Evolutionary conservation across 2,329 filamentous ascomycete genomes (phyloP), one percentile per base, ranked within the genome.

Genomic region (Diaporthe destruens): DNA sequence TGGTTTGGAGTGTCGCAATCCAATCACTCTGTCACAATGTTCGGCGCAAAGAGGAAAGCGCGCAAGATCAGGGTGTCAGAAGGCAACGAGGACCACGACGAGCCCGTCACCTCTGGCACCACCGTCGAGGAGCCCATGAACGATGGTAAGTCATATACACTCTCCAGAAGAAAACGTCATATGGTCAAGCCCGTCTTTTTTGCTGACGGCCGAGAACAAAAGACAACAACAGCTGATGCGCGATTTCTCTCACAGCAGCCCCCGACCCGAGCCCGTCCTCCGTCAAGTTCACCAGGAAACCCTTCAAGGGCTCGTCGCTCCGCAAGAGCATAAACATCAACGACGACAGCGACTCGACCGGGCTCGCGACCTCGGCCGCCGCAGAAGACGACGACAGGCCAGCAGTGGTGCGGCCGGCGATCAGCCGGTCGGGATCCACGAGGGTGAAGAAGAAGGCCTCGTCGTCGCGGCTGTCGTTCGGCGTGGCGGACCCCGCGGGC

Each of bases 401-500:
- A 0, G 82, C 85, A 0, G 87, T 88, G 1, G 80, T 88, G 8
- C 85, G 87, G 0, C 87, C 89, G 0, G 79, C 81, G 0, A 74
- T 87, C 2, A 83, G 83, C 47, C 85, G 87, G 14, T 83, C 85
- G 0, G 83, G 82, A 16, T 88, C 88, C 0, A 77, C 83, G 9
- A 89, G 86, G 71, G 89, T 91, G 72, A 96, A 94, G 80, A 96
- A 94, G 81, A 94, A 94, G 78, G 92, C 92, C 5, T 90, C 85
- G 2, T 77, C 90, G 20, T 87, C 94, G 3, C 90, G 93, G 8
- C 86, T 97, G 29, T 97, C 94, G 0, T 97, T 98, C 80, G 94
- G 92, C 0, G 88, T 89, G 0, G 85, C 85, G 36, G 87, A 87
- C 12, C 85, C 86, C 23, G 86, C 87, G 72, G 85, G 85, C 7